Percentiles rank a stretch among this genome's conserved stretches.
These are phyloP conservation scores for Mortierella polycephala DNA, from an alignment of 371 early-diverging fungal genomes.

Conservation along the genomic window DNA sequence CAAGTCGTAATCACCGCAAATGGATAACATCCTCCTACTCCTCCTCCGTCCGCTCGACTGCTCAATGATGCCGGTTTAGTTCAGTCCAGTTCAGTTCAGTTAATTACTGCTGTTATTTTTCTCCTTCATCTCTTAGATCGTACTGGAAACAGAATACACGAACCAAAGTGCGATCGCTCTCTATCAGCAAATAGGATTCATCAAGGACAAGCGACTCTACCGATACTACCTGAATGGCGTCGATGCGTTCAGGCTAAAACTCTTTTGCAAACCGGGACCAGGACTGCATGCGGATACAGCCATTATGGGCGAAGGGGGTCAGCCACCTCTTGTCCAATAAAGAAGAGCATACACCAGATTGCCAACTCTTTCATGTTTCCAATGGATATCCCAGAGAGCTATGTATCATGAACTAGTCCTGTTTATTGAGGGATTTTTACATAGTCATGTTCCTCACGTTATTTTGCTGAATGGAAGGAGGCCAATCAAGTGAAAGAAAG, in stretches of 20 bases:
- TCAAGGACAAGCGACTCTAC: slow-evolving; percentile 90
- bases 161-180: slow-evolving; percentile 88
- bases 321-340: no score
- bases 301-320: no score
- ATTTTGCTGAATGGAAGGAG: no score
- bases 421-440: no score
- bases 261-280: slow-evolving; percentile 65
- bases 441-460: no score
- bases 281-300: not conserved
- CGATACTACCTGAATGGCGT: slow-evolving; percentile 94
- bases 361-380: no score
- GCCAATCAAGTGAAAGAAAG: no score
- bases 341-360: no score
- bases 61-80: no score
- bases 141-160: slow-evolving; percentile 93
- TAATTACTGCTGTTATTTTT: not conserved
- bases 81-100: not conserved
- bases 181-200: slow-evolving; percentile 94
- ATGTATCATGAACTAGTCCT: no score
- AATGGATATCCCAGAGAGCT: no score
- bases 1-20: slow-evolving; percentile 34
- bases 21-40: not conserved
- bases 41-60: not conserved
- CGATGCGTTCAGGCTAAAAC: slow-evolving; percentile 91
- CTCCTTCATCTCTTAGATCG: slow-evolving; percentile 61